A percentile compares a stretch with the other conserved stretches of the same genome.
Conservation (phyloP, 2,329 filamentous ascomycete genomes). For the Fusarium staphyleae region DNA sequence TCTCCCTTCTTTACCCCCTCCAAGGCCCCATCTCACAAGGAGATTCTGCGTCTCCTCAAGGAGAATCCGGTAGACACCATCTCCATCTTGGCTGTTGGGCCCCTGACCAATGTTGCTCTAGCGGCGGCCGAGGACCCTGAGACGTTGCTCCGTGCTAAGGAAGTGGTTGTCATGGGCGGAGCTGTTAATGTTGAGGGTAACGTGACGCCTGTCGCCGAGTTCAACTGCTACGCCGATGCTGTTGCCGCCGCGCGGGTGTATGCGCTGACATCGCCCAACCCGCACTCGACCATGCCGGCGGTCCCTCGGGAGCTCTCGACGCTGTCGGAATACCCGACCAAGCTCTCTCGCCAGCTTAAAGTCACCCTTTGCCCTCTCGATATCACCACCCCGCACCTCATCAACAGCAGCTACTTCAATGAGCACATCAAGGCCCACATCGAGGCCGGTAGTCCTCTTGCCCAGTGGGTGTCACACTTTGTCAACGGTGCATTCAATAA, state of each 20-base stretch:
- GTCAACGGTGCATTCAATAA: slow-evolving; percentile 74
- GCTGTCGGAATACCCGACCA: slow-evolving; percentile 68
- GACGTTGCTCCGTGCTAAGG: slow-evolving; percentile 86
- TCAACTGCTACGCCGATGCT: slow-evolving; percentile 93
- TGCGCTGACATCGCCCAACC: slow-evolving; percentile 76
- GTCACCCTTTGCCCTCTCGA: slow-evolving; percentile 79
- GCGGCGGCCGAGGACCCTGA: slow-evolving; percentile 89
- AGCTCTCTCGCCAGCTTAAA: slow-evolving; percentile 68
- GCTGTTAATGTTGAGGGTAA: slow-evolving; percentile 83
- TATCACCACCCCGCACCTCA: slow-evolving; percentile 74
- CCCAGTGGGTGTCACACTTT: slow-evolving; percentile 76
- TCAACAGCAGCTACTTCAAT: slow-evolving; percentile 67
- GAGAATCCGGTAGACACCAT: slow-evolving; percentile 85
- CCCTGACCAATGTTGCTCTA: slow-evolving; percentile 90
- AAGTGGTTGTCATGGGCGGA: slow-evolving; percentile 95
- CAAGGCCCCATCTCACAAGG: slow-evolving; percentile 74
- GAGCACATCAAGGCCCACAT: slow-evolving; percentile 62
- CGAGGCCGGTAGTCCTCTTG: slow-evolving; percentile 72
- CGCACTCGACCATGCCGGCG: slow-evolving; percentile 81
- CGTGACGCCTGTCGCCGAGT: slow-evolving; percentile 84
- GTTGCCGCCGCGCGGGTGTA: slow-evolving; percentile 79
- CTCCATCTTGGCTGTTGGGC: slow-evolving; percentile 88
- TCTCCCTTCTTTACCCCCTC: slow-evolving; percentile 77
- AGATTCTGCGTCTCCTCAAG: slow-evolving; percentile 85
- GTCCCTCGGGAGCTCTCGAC: slow-evolving; percentile 58